Evolutionary conservation across 345 rosid genomes (phyloP), one percentile per base, ranked within the genome.

Genomic region (Bretschneidera sinensis): DNA sequence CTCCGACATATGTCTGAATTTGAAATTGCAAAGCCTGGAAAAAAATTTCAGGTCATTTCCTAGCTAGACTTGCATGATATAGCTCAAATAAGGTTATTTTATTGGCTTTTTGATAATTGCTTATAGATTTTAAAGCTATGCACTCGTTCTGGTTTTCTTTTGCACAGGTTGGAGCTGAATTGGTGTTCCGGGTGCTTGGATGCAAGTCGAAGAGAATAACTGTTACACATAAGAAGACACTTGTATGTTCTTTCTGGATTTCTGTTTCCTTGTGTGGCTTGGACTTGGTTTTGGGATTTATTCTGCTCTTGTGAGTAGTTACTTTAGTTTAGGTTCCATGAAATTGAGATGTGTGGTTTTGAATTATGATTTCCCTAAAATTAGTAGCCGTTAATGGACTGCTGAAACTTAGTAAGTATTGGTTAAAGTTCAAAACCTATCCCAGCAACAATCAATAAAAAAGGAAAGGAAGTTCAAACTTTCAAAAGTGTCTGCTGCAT

Each of bases 181-280:
- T 94, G 65, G 51, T 72, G 48, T 94, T 94, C 64, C 97, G 99
- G 24, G 95, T 90, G 53, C 95, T 94, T 68, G 99, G 99, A 65
- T 89, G 91, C 85, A 94, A 90, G 72, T 85, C 90, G 20, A 94
- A 94, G 83, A 86, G 96, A 82, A 83, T 94, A 69, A 90, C 97
- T 39, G 89, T 94, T 35, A 94, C 99, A 9, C 84, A 83, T 83
- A 94, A 94, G 88, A 88, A 90, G 81, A 78, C 95, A 60, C 96
- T 94, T 43, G 99, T 94, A 86, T 62, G 88, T 70, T 76, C 66
- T 53, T 65, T 60, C 68, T 43, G 54, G 52, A 3, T 8, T 56
- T 10, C 52, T 24, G 52, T 47, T 51, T 51, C 45, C n/a, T 59
- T 66, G 20, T 1, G 10, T 33, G 1, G 16, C 52, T 63, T 43